Evolutionary conservation across 2,329 filamentous ascomycete species (phyloP).

Genomic region (Fusarium xyrophilum): DNA sequence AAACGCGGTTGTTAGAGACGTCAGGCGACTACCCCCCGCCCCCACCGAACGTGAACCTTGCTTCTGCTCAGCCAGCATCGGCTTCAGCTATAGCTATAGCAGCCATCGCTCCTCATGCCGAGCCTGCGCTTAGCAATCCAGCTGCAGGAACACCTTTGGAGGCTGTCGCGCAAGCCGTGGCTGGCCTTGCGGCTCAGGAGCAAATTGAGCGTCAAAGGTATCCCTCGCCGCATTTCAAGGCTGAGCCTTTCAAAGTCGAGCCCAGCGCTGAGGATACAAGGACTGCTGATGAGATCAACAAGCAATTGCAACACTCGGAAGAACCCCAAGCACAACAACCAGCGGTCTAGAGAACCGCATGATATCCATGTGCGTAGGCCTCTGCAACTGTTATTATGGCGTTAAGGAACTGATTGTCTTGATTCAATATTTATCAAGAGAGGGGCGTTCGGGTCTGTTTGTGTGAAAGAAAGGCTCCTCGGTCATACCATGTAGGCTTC

Average conservation of each 20-base stretch:
- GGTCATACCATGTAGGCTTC: neutral
- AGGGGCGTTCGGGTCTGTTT: slow-evolving; percentile 37
- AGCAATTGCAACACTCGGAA: slow-evolving; percentile 59
- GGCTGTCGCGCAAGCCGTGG: slow-evolving; percentile 59
- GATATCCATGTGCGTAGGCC: slow-evolving; percentile 22
- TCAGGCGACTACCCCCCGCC: slow-evolving; percentile 85
- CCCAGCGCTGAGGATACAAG: slow-evolving; percentile 52
- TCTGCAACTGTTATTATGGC: slow-evolving; percentile 27
- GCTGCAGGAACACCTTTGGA: slow-evolving; percentile 52
- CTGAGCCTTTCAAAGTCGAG: slow-evolving; percentile 51
- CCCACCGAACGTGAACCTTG: slow-evolving; percentile 78
- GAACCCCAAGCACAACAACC: slow-evolving; percentile 32
- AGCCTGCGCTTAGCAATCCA: slow-evolving; percentile 39
- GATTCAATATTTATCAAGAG: slow-evolving; percentile 26
- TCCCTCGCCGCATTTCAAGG: slow-evolving; percentile 46
- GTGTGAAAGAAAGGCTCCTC: slow-evolving; percentile 13
- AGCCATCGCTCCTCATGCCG: slow-evolving; percentile 23
- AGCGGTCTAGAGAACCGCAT: slow-evolving; percentile 29
- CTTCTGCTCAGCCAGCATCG: slow-evolving; percentile 39
- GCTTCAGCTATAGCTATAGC: slow-evolving; percentile 36
- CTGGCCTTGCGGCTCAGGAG: slow-evolving; percentile 52
- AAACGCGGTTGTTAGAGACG: slow-evolving; percentile 82
- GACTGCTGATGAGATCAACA: slow-evolving; percentile 61
- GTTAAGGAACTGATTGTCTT: slow-evolving; percentile 32
- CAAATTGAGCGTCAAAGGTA: slow-evolving; percentile 50